Conservation (phyloP, 2,329 filamentous ascomycete genomes). For the Colletotrichum chrysophilum region DNA sequence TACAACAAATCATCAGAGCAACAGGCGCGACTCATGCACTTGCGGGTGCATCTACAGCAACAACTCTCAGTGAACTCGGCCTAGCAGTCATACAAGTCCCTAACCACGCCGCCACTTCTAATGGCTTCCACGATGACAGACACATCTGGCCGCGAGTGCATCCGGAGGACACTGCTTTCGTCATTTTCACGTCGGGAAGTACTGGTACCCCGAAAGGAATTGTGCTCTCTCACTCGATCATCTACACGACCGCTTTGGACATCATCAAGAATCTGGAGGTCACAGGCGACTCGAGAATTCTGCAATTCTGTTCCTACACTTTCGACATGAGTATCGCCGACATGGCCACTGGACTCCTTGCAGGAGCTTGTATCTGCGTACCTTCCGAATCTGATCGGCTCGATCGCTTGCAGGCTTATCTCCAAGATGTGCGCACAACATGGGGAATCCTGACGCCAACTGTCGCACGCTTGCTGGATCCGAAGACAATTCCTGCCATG, state of each 20-base stretch:
- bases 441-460: neutral
- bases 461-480: neutral
- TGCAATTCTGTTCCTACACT: conserved; percentile 56
- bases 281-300: conserved; percentile 19
- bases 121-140: neutral
- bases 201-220: conserved; percentile 61
- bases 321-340: conserved; percentile 59
- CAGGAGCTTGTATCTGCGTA: conserved; percentile 64
- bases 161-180: conserved; percentile 16
- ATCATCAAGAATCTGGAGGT: neutral
- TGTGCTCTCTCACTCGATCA: conserved; percentile 33
- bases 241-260: conserved; percentile 24
- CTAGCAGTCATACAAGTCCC: neutral
- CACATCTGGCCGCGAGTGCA: neutral
- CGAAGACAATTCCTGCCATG: neutral
- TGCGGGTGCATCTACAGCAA: neutral
- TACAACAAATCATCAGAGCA: neutral
- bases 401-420: conserved; percentile 44
- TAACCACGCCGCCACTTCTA: neutral
- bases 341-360: conserved; percentile 54
- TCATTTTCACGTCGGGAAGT: conserved; percentile 60
- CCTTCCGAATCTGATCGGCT: conserved; percentile 55
- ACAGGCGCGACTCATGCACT: neutral
- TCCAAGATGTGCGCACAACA: conserved; percentile 10
- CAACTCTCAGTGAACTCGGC: neutral